phyloP scores from a whole-genome alignment of 768 basidiomycete genomes.

The Cystofilobasidium capitatum region DNA sequence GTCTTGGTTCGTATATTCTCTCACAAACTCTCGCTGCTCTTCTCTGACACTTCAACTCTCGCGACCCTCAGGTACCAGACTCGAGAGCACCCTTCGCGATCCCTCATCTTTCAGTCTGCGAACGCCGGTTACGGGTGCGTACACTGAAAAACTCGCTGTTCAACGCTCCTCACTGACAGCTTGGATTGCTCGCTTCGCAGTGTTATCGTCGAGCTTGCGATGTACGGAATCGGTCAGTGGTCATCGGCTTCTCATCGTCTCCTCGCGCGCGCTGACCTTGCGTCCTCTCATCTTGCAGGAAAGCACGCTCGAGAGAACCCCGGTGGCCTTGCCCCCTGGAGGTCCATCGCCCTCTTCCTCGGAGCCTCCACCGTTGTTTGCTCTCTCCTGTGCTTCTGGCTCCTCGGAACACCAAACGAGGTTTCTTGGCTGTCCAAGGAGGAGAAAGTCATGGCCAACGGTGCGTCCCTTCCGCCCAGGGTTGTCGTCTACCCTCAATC shows the following conservation, averaged over 20 bases:
- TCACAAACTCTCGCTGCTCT: no score
- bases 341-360: slow-evolving; percentile 28
- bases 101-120: slow-evolving; percentile 12
- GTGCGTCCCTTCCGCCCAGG: neutral
- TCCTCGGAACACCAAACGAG: slow-evolving; percentile 32
- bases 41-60: no score
- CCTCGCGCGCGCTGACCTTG: no score
- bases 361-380: slow-evolving; percentile 29
- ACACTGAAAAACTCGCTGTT: neutral
- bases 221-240: slow-evolving; percentile 10
- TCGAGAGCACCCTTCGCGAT: slow-evolving; percentile 11
- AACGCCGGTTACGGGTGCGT: slow-evolving; percentile 11
- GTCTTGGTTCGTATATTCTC: no score
- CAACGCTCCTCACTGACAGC: neutral
- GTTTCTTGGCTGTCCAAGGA: slow-evolving; percentile 31
- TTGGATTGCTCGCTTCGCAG: neutral
- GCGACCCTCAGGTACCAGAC: no score
- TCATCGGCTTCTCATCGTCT: no score
- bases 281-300: no score
- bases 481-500: neutral
- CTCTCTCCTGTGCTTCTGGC: slow-evolving; percentile 29
- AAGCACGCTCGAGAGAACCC: neutral
- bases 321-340: slow-evolving; percentile 3
- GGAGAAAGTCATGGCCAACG: slow-evolving; percentile 30
- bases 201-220: slow-evolving; percentile 2